A percentile compares a stretch with the other conserved stretches of the same genome.
These are phyloP conservation scores for Paraconiothyrium sp. DNA, from an alignment of 2,329 filamentous ascomycete species.

Conservation along the genomic window DNA sequence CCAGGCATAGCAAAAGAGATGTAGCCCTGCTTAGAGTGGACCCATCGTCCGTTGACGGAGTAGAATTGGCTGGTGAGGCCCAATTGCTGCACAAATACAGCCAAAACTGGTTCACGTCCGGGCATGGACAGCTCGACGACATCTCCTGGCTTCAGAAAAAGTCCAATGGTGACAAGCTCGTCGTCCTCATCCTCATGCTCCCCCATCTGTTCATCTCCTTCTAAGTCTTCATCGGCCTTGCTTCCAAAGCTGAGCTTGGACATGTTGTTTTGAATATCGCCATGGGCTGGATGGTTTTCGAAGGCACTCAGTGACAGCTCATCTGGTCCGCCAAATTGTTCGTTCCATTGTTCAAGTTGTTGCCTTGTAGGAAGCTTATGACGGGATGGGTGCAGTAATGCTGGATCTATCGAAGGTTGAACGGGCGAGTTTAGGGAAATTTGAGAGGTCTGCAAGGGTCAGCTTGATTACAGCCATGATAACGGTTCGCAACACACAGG, in stretches of 20 bases:
- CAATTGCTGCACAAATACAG: slow-evolving; percentile 59
- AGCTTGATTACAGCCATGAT: slow-evolving; percentile 12
- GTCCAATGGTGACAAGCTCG: slow-evolving; percentile 46
- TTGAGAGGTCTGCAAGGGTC: slow-evolving; percentile 29
- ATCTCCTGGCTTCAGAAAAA: slow-evolving; percentile 56
- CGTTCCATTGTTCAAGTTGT: slow-evolving; percentile 55
- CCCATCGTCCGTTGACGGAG: slow-evolving; percentile 61
- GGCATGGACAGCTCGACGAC: slow-evolving; percentile 58
- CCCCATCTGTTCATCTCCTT: slow-evolving; percentile 31
- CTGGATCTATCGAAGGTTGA: slow-evolving; percentile 23
- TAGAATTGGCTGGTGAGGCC: slow-evolving; percentile 57
- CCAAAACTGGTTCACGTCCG: slow-evolving; percentile 55
- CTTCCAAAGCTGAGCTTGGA: slow-evolving; percentile 32
- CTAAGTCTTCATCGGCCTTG: slow-evolving; percentile 36
- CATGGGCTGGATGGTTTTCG: slow-evolving; percentile 37
- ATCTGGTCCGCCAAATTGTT: slow-evolving; percentile 48
- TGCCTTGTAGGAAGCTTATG: slow-evolving; percentile 35
- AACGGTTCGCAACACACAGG: slow-evolving; percentile 23
- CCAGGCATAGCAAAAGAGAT: slow-evolving; percentile 61
- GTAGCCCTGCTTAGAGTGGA: slow-evolving; percentile 47
- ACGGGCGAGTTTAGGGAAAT: slow-evolving; percentile 15
- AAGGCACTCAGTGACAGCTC: slow-evolving; percentile 43
- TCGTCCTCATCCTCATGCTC: slow-evolving; percentile 36
- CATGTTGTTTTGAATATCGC: slow-evolving; percentile 36
- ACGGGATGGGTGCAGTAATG: slow-evolving; percentile 21